A percentile compares a stretch with the other conserved stretches of the same genome.
These are phyloP conservation scores for Hypoxylon sp. DNA, from an alignment of 2,329 filamentous ascomycete genomes.

Conservation along the genomic window DNA sequence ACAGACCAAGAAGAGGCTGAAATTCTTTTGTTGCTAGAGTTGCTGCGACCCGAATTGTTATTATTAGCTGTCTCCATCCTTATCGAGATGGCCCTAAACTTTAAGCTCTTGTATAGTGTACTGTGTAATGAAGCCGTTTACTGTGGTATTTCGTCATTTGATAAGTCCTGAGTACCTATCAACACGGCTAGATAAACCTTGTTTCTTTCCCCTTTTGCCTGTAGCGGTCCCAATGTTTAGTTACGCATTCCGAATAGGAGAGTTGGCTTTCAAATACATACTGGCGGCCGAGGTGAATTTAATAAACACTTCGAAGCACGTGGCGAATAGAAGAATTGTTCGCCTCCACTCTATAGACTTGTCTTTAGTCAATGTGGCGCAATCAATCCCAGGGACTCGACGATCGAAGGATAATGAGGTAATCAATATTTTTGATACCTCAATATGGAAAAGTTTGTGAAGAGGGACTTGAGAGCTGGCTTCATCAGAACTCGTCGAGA, in stretches of 20 bases:
- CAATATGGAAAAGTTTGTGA: slow-evolving; percentile 12
- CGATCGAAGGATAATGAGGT: slow-evolving; percentile 21
- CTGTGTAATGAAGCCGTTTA: slow-evolving; percentile 16
- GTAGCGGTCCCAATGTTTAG: slow-evolving; percentile 14
- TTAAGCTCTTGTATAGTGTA: slow-evolving; percentile 30
- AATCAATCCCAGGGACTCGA: slow-evolving; percentile 8
- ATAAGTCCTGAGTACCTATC: slow-evolving; percentile 31
- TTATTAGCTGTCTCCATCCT: slow-evolving; percentile 39
- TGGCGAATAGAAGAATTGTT: slow-evolving; percentile 32
- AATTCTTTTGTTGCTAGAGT: slow-evolving; percentile 44
- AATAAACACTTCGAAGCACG: slow-evolving; percentile 12
- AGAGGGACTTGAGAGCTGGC: slow-evolving; percentile 7
- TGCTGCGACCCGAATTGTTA: slow-evolving; percentile 36
- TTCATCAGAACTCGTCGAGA: slow-evolving; percentile 17
- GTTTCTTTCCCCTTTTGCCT: slow-evolving; percentile 22
- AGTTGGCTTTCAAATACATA: background rate
- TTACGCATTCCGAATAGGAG: slow-evolving; percentile 12
- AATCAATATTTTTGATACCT: slow-evolving; percentile 10
- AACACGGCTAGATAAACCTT: slow-evolving; percentile 22
- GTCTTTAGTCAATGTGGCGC: slow-evolving; percentile 23
- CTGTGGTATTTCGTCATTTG: slow-evolving; percentile 35
- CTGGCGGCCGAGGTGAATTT: slow-evolving; percentile 8
- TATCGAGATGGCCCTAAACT: slow-evolving; percentile 14
- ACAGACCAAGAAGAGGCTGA: slow-evolving; percentile 46
- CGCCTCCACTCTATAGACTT: slow-evolving; percentile 20